These are phyloP conservation scores for Fusarium sp. DNA, from an alignment of 2,329 filamentous ascomycete genomes.

Conservation along the genomic window DNA sequence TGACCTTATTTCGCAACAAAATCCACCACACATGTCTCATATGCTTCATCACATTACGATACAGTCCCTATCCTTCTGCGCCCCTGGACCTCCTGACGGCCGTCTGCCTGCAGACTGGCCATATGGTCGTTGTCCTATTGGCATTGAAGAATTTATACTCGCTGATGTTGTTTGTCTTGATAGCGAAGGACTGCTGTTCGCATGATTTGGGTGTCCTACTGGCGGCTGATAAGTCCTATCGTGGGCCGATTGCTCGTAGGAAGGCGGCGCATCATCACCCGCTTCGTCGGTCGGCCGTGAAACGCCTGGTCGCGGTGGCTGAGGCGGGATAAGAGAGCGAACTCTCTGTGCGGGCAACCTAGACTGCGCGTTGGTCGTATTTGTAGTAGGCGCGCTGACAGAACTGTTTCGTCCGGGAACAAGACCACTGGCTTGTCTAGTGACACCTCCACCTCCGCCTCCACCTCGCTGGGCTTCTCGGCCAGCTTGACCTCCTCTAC, in stretches of 20 bases:
- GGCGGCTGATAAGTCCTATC: conserved; percentile 68
- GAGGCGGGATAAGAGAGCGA: conserved; percentile 59
- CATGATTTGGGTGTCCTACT: conserved; percentile 65
- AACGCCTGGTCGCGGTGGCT: conserved; percentile 56
- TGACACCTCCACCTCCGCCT: conserved; percentile 39
- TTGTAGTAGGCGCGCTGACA: conserved; percentile 40
- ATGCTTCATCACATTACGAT: conserved; percentile 37
- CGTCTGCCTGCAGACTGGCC: conserved; percentile 45
- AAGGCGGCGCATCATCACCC: conserved; percentile 68
- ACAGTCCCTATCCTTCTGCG: conserved; percentile 38
- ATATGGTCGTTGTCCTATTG: conserved; percentile 39
- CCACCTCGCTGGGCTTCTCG: conserved; percentile 19
- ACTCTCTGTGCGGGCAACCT: conserved; percentile 56
- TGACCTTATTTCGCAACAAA: background rate
- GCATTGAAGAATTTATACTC: conserved; percentile 18
- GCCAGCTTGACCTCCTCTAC: conserved; percentile 10
- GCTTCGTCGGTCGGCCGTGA: conserved; percentile 57
- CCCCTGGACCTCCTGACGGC: conserved; percentile 44
- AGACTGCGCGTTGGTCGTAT: conserved; percentile 36
- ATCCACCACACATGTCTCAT: background rate
- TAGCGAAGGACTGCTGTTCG: conserved; percentile 53
- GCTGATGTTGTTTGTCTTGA: conserved; percentile 47
- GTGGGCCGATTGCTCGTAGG: conserved; percentile 71
- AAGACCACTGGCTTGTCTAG: conserved; percentile 38
- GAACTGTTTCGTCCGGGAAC: conserved; percentile 47